Percentiles rank a stretch among this genome's conserved stretches.
Conservation (phyloP, 2,329 filamentous ascomycete genomes). For the Apiospora malaysiana region DNA sequence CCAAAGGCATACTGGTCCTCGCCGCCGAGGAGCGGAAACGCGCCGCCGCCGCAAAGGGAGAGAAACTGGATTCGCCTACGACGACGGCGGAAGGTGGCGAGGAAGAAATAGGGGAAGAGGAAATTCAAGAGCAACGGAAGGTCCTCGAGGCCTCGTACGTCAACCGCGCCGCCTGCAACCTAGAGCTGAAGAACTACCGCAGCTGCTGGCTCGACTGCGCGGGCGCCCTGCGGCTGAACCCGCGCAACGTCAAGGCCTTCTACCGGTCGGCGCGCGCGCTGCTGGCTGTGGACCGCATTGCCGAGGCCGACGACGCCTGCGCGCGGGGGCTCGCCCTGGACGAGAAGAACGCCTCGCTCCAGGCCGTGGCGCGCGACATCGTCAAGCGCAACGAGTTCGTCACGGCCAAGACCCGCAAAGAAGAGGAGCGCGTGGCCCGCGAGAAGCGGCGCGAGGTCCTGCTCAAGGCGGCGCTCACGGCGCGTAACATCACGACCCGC, state of each 20-base stretch:
- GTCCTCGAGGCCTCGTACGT: conserved; percentile 79
- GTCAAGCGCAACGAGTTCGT: conserved; percentile 60
- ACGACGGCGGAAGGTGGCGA: conserved; percentile 48
- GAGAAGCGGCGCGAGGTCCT: conserved; percentile 63
- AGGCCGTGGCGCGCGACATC: conserved; percentile 67
- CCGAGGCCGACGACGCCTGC: conserved; percentile 82
- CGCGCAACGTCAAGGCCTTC: conserved; percentile 84
- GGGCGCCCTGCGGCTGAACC: conserved; percentile 78
- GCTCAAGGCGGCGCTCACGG: conserved; percentile 68
- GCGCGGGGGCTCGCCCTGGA: conserved; percentile 77
- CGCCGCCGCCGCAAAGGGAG: conserved; percentile 31
- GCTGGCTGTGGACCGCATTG: conserved; percentile 76
- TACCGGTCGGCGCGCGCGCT: conserved; percentile 85
- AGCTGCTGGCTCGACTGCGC: conserved; percentile 86
- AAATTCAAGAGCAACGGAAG: conserved; percentile 60
- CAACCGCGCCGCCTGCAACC: conserved; percentile 89
- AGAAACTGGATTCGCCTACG: conserved; percentile 40
- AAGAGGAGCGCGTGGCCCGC: conserved; percentile 60
- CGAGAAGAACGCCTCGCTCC: conserved; percentile 69
- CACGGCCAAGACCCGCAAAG: conserved; percentile 60
- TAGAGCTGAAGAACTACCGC: conserved; percentile 88
- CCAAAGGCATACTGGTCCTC: conserved; percentile 80
- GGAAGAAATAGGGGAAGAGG: conserved; percentile 43
- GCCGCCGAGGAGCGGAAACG: conserved; percentile 66
- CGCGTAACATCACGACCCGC: conserved; percentile 72